Conservation (phyloP, 768 basidiomycete genomes). For the Holtermannia corniformis region DNA sequence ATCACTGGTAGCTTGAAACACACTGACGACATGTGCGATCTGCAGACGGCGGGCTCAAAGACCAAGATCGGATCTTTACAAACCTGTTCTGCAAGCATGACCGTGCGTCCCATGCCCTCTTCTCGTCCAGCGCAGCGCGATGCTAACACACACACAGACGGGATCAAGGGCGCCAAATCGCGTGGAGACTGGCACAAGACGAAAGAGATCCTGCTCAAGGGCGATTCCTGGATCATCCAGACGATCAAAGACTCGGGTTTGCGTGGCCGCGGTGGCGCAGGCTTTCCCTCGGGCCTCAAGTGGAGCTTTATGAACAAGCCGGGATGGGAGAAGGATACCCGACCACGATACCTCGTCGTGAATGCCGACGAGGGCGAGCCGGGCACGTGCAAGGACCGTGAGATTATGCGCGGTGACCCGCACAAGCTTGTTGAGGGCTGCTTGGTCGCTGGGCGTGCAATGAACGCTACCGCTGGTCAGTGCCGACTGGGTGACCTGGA, state of each 20-base stretch:
- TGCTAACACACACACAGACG: constrained; percentile 42
- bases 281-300: constrained; percentile 91
- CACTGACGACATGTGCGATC: not conserved
- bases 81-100: constrained; percentile 83
- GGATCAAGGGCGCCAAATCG: constrained; percentile 82
- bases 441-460: constrained; percentile 86
- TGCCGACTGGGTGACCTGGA: not conserved
- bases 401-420: constrained; percentile 94
- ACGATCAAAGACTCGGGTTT: constrained; percentile 92
- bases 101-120: constrained; percentile 33
- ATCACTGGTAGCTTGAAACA: not conserved
- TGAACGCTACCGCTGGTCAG: constrained; percentile 80
- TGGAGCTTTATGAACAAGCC: constrained; percentile 92
- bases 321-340: constrained; percentile 90
- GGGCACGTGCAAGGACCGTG: constrained; percentile 97
- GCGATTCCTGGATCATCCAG: constrained; percentile 95
- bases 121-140: not conserved
- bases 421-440: constrained; percentile 98
- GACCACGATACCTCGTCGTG: constrained; percentile 91
- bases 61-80: constrained; percentile 60
- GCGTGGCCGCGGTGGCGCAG: constrained; percentile 90
- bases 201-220: constrained; percentile 90
- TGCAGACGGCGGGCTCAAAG: constrained; percentile 79
- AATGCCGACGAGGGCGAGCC: constrained; percentile 99
- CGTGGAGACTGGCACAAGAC: constrained; percentile 98